Conservation (phyloP, 176 grass and related monocot genomes). For the Tillandsia leiboldiana region DNA sequence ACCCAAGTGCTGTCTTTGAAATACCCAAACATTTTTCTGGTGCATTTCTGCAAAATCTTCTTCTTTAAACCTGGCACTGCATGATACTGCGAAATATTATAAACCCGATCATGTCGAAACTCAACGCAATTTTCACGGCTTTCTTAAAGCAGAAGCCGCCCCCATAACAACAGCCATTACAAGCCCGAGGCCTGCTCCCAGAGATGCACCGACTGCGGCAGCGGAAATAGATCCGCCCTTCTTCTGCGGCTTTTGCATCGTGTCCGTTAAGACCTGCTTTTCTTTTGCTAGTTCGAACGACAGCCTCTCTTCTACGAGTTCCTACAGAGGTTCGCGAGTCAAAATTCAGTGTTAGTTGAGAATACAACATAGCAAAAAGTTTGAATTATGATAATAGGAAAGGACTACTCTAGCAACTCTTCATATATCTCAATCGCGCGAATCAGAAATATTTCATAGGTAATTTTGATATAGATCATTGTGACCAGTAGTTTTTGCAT, state of each 20-base stretch:
- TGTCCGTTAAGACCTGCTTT: slow-evolving; percentile 30
- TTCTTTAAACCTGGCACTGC: too few species aligned
- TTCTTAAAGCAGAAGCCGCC: slow-evolving; percentile 75
- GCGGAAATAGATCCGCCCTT: slow-evolving; percentile 66
- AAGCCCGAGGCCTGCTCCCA: slow-evolving; percentile 78
- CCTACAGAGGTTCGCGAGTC: slow-evolving; percentile 29
- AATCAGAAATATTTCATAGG: not conserved
- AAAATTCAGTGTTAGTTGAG: not conserved
- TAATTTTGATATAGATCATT: not conserved
- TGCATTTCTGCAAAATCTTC: too few species aligned
- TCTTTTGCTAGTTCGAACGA: slow-evolving; percentile 50
- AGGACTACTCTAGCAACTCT: not conserved
- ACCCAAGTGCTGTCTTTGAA: too few species aligned
- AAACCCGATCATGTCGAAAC: too few species aligned
- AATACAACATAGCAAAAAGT: not conserved
- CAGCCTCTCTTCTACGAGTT: slow-evolving; percentile 56
- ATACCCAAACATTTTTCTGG: too few species aligned
- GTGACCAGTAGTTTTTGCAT: too few species aligned
- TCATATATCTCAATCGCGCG: not conserved
- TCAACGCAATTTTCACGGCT: slow-evolving; percentile 31
- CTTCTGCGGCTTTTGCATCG: slow-evolving; percentile 31
- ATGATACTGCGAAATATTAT: too few species aligned
- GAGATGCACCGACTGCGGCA: slow-evolving; percentile 81
- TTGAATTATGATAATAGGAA: not conserved
- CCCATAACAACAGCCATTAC: slow-evolving; percentile 96